Percentiles rank a stretch among this genome's conserved stretches.
These are phyloP conservation scores for Penicillium verrucosum DNA, from an alignment of 2,329 filamentous ascomycete genomes.

Conservation along the genomic window DNA sequence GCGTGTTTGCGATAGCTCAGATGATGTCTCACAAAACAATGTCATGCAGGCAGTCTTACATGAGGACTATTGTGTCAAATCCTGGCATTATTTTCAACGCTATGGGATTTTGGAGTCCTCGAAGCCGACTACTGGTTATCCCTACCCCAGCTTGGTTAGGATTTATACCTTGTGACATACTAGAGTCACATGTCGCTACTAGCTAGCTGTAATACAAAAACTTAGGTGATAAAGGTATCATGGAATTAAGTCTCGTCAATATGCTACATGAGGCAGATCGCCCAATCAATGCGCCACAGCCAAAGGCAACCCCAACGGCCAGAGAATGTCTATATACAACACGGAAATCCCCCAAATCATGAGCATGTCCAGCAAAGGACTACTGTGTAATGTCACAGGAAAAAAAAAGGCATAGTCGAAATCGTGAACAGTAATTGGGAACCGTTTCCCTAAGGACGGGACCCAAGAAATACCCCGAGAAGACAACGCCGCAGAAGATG, in stretches of 20 bases:
- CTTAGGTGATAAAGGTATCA: constrained; percentile 21
- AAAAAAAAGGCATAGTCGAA: constrained; percentile 12
- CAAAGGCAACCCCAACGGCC: constrained; percentile 22
- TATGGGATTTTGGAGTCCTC: not conserved
- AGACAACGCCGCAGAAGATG: constrained; percentile 20
- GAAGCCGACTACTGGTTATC: not conserved
- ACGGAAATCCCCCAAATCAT: constrained; percentile 23
- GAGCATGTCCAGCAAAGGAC: constrained; percentile 18
- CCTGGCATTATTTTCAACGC: not conserved
- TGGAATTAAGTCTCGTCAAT: constrained; percentile 30
- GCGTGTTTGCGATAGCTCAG: not conserved
- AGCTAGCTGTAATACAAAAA: not conserved
- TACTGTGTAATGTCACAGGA: constrained; percentile 27
- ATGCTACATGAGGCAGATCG: constrained; percentile 28
- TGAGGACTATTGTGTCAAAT: not conserved
- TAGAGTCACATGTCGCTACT: not conserved
- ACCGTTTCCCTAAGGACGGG: not conserved
- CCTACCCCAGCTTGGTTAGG: not conserved
- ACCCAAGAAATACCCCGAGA: constrained; percentile 1
- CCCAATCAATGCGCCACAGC: constrained; percentile 24
- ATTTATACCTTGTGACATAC: not conserved
- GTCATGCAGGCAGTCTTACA: not conserved
- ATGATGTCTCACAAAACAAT: not conserved
- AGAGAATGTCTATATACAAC: constrained; percentile 39
- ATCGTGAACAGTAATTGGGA: not conserved